Evolutionary conservation across 1,139 yeast species (phyloP), one percentile per base, ranked within the genome.

Genomic region (Protomyces macrosporus): DNA sequence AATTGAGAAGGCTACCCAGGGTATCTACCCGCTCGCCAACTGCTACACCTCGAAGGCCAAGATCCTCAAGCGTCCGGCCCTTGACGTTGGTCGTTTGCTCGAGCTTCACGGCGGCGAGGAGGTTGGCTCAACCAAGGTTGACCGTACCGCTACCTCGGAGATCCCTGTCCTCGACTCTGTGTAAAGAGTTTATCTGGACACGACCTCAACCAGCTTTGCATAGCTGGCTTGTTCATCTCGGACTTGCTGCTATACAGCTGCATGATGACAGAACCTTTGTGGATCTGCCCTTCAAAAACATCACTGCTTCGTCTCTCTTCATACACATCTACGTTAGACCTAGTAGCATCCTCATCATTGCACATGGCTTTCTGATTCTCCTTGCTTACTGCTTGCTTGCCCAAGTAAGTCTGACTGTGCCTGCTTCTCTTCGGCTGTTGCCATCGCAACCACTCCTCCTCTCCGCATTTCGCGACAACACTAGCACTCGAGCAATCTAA

Each of bases 41-140:
- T 91, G 88, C 75, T 90, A 87, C 85, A 85, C 88, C 78, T 88
- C 95, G 83, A 88, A 88, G 84, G 95, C 88, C 74, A 88, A 88
- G 84, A 83, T 88, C 79, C 86, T 88, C 81, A 88, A 88, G 82
- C 90, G 86, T 81, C 95, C 95, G 78, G 87, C 87, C 83, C 86
- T 87, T 81, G 95, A 88, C 80, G 84, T 88, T 77, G 95, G 95
- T 81, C 80, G 90, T 75, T 84, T 88, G 78, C 82, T 88, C 78
- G 85, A 95, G 75, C 85, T 88, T 77, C 96, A 88, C 85, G 96
- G 96, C 79, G 86, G 84, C 75, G 79, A 88, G 70, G 76, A 82
- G 73, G 71, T 82, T 72, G 93, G 88, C 77, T 96, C 96, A 77
- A 87, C 88, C 87, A 88, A 88, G 84, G 91, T 88, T 74, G 80